phyloP scores from a whole-genome alignment of 306 rosid genomes.

The Medicago arabica region DNA sequence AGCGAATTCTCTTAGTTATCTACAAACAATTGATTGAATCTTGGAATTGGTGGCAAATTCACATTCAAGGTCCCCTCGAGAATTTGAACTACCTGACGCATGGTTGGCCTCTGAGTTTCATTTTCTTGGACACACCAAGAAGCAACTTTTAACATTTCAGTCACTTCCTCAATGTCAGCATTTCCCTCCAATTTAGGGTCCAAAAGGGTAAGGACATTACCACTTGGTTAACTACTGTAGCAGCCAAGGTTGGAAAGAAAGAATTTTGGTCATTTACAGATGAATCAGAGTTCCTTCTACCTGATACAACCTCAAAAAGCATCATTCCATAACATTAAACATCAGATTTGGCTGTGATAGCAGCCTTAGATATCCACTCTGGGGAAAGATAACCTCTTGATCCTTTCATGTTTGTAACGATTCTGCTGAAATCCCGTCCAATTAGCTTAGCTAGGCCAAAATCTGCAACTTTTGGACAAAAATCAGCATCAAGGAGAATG shows the following conservation, averaged over 20 bases:
- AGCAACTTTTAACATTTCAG: constrained; percentile 50
- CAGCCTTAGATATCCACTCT: constrained; percentile 63
- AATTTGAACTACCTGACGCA: constrained; percentile 60
- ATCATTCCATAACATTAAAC: constrained; percentile 62
- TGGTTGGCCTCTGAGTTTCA: constrained; percentile 54
- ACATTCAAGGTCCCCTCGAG: constrained; percentile 54
- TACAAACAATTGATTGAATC: constrained; percentile 41
- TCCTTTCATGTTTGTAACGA: constrained; percentile 66
- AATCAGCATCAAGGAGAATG: not conserved
- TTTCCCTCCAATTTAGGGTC: constrained; percentile 51
- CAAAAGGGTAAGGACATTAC: constrained; percentile 37
- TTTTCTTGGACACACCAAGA: constrained; percentile 65
- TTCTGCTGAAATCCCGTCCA: constrained; percentile 51
- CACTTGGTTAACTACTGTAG: constrained; percentile 41
- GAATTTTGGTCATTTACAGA: constrained; percentile 37
- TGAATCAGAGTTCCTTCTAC: constrained; percentile 55
- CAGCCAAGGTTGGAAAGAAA: constrained; percentile 49
- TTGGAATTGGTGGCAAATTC: constrained; percentile 50
- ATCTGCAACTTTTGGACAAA: not conserved
- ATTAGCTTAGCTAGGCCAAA: not conserved
- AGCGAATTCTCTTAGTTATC: constrained; percentile 42
- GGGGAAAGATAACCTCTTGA: constrained; percentile 74
- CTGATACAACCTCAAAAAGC: constrained; percentile 56
- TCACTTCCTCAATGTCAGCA: constrained; percentile 47
- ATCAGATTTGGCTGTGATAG: constrained; percentile 56